Percentiles rank a stretch among this genome's conserved stretches.
Conservation (phyloP, 164 flowering plant genomes). For the Aristolochia californica region DNA sequence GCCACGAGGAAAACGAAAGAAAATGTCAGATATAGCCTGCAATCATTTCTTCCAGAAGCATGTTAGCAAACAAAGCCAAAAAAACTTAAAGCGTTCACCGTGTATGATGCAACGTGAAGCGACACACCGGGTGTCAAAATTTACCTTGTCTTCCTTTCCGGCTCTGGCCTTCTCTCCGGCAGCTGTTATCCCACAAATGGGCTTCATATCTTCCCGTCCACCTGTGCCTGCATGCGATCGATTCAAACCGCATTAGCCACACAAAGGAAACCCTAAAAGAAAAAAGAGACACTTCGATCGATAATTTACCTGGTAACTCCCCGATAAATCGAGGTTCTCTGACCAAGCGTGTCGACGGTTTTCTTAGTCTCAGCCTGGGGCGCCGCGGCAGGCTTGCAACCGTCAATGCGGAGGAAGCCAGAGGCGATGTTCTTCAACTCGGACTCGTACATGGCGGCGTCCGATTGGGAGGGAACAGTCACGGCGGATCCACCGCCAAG, state of each 20-base stretch:
- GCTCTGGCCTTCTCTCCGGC: conserved; percentile 84
- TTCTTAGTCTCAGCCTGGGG: conserved; percentile 27
- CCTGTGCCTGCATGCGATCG: conserved; percentile 43
- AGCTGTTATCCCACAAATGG: conserved; percentile 84
- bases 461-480: conserved; percentile 9
- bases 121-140: too few species aligned
- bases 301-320: conserved; percentile 88
- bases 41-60: too few species aligned
- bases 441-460: conserved; percentile 30
- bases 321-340: conserved; percentile 71
- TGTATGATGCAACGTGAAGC: too few species aligned
- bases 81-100: too few species aligned
- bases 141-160: conserved; percentile 84
- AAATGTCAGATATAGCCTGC: not conserved
- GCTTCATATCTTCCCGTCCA: conserved; percentile 94
- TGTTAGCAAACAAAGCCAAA: too few species aligned
- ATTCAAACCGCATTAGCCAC: too few species aligned
- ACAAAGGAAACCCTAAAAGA: not conserved
- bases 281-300: too few species aligned
- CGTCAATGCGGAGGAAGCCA: conserved; percentile 29
- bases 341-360: conserved; percentile 58
- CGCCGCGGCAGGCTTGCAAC: conserved; percentile 18
- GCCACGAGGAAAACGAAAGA: conserved; percentile 2
- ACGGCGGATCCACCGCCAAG: conserved; percentile 28
- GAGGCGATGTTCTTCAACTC: conserved; percentile 55